Evolutionary conservation across 2,329 filamentous ascomycete genomes (phyloP).

Genomic region (Chaetomiaceae sp.): DNA sequence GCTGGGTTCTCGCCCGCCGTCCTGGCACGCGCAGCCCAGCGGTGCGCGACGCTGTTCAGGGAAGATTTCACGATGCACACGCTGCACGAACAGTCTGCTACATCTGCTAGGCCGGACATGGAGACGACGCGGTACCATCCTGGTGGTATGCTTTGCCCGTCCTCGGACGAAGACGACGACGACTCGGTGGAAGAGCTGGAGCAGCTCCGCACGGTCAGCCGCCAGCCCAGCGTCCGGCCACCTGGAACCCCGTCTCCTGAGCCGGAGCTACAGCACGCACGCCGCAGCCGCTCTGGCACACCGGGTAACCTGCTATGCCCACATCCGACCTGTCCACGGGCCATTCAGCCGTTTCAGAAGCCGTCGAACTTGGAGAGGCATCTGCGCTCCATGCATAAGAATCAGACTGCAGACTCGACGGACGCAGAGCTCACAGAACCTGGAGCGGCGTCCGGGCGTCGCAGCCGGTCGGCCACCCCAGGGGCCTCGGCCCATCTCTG

Average conservation of each 20-base stretch:
- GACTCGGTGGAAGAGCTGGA: constrained; percentile 6
- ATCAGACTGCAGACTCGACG: not conserved
- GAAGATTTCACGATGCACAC: constrained; percentile 62
- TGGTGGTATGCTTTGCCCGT: not conserved
- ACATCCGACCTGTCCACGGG: constrained; percentile 31
- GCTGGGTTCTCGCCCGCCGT: constrained; percentile 61
- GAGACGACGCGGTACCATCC: constrained; percentile 27
- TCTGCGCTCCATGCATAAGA: not conserved
- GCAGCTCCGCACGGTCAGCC: constrained; percentile 13
- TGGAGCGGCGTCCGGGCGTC: not conserved
- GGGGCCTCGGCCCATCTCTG: constrained; percentile 28
- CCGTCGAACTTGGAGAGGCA: constrained; percentile 13
- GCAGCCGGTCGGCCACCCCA: constrained; percentile 6
- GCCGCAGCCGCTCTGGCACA: constrained; percentile 20
- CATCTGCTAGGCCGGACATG: constrained; percentile 2
- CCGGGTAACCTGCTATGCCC: constrained; percentile 30
- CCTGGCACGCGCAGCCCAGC: constrained; percentile 61
- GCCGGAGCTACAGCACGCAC: not conserved
- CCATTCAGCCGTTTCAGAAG: constrained; percentile 30
- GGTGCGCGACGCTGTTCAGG: constrained; percentile 70
- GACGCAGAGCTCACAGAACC: not conserved
- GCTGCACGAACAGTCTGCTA: constrained; percentile 31
- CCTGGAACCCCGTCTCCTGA: constrained; percentile 4
- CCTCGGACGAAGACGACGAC: constrained; percentile 13
- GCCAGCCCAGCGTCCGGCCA: constrained; percentile 15